Conservation (phyloP, 2,329 filamentous ascomycete species). For the Aureobasidium sp. region DNA sequence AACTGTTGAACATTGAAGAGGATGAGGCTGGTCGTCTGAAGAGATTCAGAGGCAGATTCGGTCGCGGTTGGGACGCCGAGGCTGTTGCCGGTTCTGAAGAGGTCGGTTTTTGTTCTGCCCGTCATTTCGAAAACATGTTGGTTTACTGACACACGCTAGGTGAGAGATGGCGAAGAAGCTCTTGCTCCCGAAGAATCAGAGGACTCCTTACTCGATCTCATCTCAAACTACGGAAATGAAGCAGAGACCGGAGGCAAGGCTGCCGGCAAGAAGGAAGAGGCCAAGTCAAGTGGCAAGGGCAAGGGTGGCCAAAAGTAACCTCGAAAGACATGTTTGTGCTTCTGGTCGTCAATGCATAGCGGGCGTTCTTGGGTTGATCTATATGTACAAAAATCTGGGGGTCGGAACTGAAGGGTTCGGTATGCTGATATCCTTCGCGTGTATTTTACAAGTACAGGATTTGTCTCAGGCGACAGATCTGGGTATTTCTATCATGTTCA, state of each 20-base stretch:
- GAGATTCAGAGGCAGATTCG: slow-evolving; percentile 79
- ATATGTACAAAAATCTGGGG: slow-evolving; percentile 7
- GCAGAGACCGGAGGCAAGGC: slow-evolving; percentile 36
- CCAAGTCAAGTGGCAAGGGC: slow-evolving; percentile 32
- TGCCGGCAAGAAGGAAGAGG: slow-evolving; percentile 34
- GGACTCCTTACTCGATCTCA: slow-evolving; percentile 52
- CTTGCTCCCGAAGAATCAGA: slow-evolving; percentile 37
- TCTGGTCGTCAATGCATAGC: slow-evolving; percentile 14
- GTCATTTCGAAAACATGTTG: background rate
- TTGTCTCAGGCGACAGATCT: background rate
- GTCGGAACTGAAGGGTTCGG: background rate
- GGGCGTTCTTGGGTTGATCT: slow-evolving; percentile 10
- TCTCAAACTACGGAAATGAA: slow-evolving; percentile 39
- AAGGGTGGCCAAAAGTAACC: slow-evolving; percentile 29
- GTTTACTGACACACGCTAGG: slow-evolving; percentile 19
- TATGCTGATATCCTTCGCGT: slow-evolving; percentile 6
- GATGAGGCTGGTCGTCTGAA: slow-evolving; percentile 89
- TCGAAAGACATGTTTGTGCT: background rate
- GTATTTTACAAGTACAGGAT: background rate
- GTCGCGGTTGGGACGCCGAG: slow-evolving; percentile 69
- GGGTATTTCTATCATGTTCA: background rate
- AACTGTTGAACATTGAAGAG: slow-evolving; percentile 80
- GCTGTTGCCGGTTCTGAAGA: slow-evolving; percentile 21
- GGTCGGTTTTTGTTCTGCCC: background rate
- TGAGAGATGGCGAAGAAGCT: slow-evolving; percentile 45